phyloP scores from a whole-genome alignment of 306 rosid genomes.

The Prunus padus region DNA sequence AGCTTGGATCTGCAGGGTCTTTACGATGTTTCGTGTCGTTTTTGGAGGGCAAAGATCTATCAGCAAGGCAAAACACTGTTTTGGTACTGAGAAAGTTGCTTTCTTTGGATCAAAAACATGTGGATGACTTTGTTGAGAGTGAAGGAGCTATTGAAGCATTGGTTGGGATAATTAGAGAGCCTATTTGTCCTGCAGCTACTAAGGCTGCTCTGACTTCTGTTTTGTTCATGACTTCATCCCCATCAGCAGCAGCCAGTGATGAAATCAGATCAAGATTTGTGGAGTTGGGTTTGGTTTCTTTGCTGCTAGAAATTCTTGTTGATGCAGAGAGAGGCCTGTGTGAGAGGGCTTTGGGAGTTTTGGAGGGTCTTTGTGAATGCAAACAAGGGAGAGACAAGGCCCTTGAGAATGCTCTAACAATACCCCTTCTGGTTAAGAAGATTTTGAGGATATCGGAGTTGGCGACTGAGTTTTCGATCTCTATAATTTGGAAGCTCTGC shows the following conservation, averaged over 20 bases:
- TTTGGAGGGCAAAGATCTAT: slow-evolving; percentile 44
- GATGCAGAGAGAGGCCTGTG: slow-evolving; percentile 60
- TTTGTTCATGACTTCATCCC: slow-evolving; percentile 47
- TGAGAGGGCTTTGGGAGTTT: slow-evolving; percentile 66
- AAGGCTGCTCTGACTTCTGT: slow-evolving; percentile 61
- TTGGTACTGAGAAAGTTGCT: slow-evolving; percentile 55
- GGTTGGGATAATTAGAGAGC: slow-evolving; percentile 49
- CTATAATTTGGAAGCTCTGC: slow-evolving; percentile 72
- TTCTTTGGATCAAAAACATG: slow-evolving; percentile 25
- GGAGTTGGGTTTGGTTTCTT: slow-evolving; percentile 66
- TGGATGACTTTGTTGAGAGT: slow-evolving; percentile 35
- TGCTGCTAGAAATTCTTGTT: slow-evolving; percentile 53
- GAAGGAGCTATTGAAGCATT: slow-evolving; percentile 58
- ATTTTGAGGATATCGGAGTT: slow-evolving; percentile 60
- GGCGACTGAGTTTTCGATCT: slow-evolving; percentile 55
- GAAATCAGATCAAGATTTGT: slow-evolving; percentile 37
- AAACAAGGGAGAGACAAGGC: slow-evolving; percentile 54
- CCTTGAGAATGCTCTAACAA: slow-evolving; percentile 56
- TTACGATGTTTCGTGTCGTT: slow-evolving; percentile 49
- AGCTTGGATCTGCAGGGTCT: slow-evolving; percentile 46
- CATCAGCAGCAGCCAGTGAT: slow-evolving; percentile 9
- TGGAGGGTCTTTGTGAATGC: slow-evolving; percentile 54
- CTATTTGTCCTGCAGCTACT: slow-evolving; percentile 42
- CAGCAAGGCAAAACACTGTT: slow-evolving; percentile 54
- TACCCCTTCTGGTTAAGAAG: slow-evolving; percentile 78